Evolutionary conservation across 257 asterid species (phyloP), one percentile per base, ranked within the genome.

Genomic region (Apocynum venetum): DNA sequence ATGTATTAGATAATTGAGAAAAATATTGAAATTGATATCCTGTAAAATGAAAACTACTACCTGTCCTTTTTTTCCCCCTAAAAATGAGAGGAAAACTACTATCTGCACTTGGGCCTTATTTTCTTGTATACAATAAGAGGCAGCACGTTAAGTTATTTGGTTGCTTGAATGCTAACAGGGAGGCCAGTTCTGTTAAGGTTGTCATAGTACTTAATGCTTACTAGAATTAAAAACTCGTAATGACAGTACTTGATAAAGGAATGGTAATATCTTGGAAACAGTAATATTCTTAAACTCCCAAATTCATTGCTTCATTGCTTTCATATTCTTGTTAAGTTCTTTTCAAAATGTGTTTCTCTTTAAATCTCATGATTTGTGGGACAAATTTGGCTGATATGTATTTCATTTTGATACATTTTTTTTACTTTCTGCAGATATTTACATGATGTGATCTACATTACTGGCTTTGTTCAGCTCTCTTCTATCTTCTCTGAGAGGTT

Each of bases 391-490:
- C 51, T 59, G 2, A 19, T n/a, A 13, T 46, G 74, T n/a, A 64
- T 48, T 9, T 1, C 14, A 11, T 46, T n/a, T 79, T 81, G 38
- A 76, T 64, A 35, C 2, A 51, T 51, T 49, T 17, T 38, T 48
- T 7, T 68, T 66, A 73, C 61, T 70, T 72, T 52, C 80, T 86
- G 92, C 99, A 93, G 99, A 78, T 95, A 93, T 81, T 78, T 90
- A 82, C 97, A 92, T 71, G 97, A 96, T 81, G 86, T 96, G 79
- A 96, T 96, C 89, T 96, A 96, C 85, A 84, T 96, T 46, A 93
- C 98, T 15, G 86, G 96, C 79, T 93, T 96, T 75, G 97, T 96
- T 76, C 99, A 96, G 83, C 87, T 96, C 75, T 80, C 91, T 60
- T 88, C 98, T 83, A 88, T 92, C 82, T 80, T 96, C 79, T 96